Base-by-base conservation (phyloP, 2,329 filamentous ascomycete species). In the Hymenotorrendiella dingleyae region DNA sequence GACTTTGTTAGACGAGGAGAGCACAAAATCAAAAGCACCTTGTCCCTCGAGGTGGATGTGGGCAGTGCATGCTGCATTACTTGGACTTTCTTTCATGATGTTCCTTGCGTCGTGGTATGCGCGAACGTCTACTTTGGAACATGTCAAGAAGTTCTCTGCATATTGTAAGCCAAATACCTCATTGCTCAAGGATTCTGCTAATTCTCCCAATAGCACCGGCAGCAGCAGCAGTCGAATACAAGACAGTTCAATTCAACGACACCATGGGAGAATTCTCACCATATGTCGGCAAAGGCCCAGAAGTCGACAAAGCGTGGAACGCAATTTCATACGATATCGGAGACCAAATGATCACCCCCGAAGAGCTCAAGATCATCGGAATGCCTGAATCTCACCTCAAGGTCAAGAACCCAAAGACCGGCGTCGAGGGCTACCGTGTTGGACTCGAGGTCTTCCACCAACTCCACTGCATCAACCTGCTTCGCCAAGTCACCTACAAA, bases 231-330 rank as follows among this genome's bases (percentile, higher is more conserved):
- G 67, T 76, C 6, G 61, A 67, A 47, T 76, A 76, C 53, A 62
- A 74, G 49, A 69, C 63, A 3, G 61, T 70, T 7, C 68, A 71
- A 33, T 77, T 71, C 52, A 72, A 74, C 11, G 66, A 69, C 0
- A 59, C 68, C n/a, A 63, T 67, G 34, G 64, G 69, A 28, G 53
- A 53, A 35, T 52, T 46, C 12, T 69, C 71, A 0, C 66, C 67
- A 3, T 80, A 73, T 52, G 70, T 79, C 28, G 77, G 77, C 7
- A 72, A 67, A 28, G 74, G 76, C 0, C 66, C 70, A 2, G 69
- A 74, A 10, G 76, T 80, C 3, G 77, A 80, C 43, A 65, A 67
- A 39, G 73, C 72, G 5, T 81, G 77, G 77, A 66, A 75, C 36
- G 67, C 69, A 14, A 68, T 78, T 28, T 73, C 72, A 1, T 39